Evolutionary conservation across 768 basidiomycete genomes (phyloP).

Genomic region (Russula ochroleuca): DNA sequence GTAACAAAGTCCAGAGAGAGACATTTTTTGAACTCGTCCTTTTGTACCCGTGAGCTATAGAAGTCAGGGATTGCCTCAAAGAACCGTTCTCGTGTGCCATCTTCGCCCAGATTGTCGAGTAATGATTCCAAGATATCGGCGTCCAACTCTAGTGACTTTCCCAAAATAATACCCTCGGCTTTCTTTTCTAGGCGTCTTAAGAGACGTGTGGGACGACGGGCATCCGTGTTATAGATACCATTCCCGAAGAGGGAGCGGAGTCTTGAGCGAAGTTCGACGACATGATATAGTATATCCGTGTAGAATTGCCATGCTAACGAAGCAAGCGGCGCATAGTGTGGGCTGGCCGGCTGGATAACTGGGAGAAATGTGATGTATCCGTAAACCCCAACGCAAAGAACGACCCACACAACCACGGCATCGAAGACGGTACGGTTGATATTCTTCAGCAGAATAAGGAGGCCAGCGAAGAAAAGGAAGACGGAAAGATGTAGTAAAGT

Average conservation of each 20-base stretch:
- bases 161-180: neutral
- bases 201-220: too few relatives aligned
- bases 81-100: neutral
- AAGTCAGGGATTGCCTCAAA: slow-evolving; percentile 1
- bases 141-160: neutral
- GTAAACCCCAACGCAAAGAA: neutral
- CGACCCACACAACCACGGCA: neutral
- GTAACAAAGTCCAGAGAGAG: rapidly evolving
- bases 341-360: neutral
- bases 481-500: slow-evolving; percentile 3
- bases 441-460: neutral
- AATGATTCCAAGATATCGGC: neutral
- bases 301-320: neutral
- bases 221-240: neutral
- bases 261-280: neutral
- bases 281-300: neutral
- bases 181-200: too few relatives aligned
- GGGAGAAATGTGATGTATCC: slow-evolving; percentile 3
- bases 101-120: neutral
- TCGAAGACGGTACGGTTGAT: neutral
- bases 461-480: slow-evolving; percentile 2
- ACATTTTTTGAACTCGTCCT: too few relatives aligned
- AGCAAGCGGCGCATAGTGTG: neutral
- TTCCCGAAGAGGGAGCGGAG: neutral
- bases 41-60: neutral